Conservation (phyloP, 768 basidiomycete genomes). For the Candolleomyces aberdarensis region DNA sequence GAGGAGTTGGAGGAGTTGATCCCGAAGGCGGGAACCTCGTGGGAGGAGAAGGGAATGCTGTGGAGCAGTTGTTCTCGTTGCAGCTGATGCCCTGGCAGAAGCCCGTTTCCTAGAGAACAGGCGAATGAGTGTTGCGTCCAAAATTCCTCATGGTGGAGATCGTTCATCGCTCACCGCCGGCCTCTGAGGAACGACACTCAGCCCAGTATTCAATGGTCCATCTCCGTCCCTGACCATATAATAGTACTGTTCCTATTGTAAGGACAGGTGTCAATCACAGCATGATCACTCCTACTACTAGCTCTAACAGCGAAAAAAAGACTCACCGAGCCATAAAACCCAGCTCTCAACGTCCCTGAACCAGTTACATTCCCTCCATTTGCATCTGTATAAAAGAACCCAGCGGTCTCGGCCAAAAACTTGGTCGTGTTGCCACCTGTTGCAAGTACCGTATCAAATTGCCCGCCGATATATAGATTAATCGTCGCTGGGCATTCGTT, state of each 20-base stretch:
- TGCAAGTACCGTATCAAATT: conserved; percentile 5
- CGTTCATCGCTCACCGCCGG: conserved; percentile 13
- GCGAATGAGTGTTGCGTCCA: no score
- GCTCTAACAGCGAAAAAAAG: conserved; percentile 5
- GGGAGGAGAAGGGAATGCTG: conserved; percentile 21
- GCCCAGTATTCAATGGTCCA: conserved; percentile 22
- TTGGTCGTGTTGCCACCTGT: conserved; percentile 4
- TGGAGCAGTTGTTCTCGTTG: conserved; percentile 16
- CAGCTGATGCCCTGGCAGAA: conserved; percentile 22
- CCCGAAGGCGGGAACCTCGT: conserved; percentile 20
- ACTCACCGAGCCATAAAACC: conserved; percentile 9
- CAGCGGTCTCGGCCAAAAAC: conserved; percentile 6
- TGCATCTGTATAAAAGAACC: conserved; percentile 15
- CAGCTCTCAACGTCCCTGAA: conserved; percentile 11
- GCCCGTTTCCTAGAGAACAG: conserved; percentile 10
- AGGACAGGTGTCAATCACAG: not conserved
- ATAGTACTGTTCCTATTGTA: conserved; percentile 21
- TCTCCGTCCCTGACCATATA: conserved; percentile 26
- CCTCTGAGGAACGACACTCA: conserved; percentile 19
- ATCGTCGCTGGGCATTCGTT: conserved; percentile 13
- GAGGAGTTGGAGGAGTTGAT: conserved; percentile 10
- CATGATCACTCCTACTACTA: not conserved
- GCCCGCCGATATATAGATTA: conserved; percentile 12
- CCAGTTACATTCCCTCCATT: conserved; percentile 15
- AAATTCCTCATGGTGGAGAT: no score